Evolutionary conservation across 179 eudicot genomes (phyloP), one percentile per base, ranked within the genome.

Genomic region (Amaranthus tricolor): DNA sequence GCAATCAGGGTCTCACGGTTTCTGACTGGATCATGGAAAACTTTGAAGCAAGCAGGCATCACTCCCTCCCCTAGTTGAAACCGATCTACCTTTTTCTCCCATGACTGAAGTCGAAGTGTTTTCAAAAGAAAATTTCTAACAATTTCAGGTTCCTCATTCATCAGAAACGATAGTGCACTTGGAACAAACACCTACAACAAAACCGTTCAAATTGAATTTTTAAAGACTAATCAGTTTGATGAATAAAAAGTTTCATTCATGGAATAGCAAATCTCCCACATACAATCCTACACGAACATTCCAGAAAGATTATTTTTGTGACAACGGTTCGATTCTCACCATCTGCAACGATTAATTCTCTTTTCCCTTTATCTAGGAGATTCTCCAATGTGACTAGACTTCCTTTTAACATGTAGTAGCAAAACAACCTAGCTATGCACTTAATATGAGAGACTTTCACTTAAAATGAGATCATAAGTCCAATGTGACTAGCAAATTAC

Each of bases 31-130:
- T 94, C 94, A 65, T 90, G 96, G 49, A 80, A 84, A 52, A 94
- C 98, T 85, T 94, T 94, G 59, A 94, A 94, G 81, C 98, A 92
- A 58, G 98, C 98, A 50, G 98, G 98, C 97, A 94, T 94, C 64
- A 93, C 98, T 20, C 98, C 98, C 78, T 89, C 98, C 60, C 97
- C 97, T 57, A 94, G 83, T 51, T 95, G 88, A 80, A 93, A 95
- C 24, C 91, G 73, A 53, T 93, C 99, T 45, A 95, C 85, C 80
- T 88, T 93, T 79, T 93, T 90, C 89, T 95, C 99, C 93, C 92
- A 89, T 54, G 94, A 88, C 74, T 93, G 96, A 70, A 93, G 98
- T 56, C 94, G 92, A 20, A 93, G 91, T 44, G 96, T 90, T 79
- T 95, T 95, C 77, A 93, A 76, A 79, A 95, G 73, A 71, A 94